Evolutionary conservation across 208 protist species (phyloP), one percentile per base, ranked within the genome.

Genomic region (Trypanosoma platydactyli): DNA sequence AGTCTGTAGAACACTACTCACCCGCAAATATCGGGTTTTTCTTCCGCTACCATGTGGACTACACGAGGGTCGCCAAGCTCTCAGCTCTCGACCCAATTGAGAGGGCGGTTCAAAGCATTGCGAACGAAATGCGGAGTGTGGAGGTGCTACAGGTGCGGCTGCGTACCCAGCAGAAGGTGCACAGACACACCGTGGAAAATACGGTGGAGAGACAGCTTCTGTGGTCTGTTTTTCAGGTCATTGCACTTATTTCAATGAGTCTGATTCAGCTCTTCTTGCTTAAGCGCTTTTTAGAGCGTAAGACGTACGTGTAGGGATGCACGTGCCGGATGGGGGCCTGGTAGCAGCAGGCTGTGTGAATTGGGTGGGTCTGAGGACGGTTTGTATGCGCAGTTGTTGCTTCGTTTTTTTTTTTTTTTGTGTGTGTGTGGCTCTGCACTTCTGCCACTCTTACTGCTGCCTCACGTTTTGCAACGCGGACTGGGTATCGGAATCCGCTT

Each of bases 261-360:
- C 42, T 70, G 25, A 88, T 88, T 22, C 87, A 96, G 67, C 27
- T 96, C 3, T 91, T 68, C 50, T 77, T 92, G 42, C 73, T 96
- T 29, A 86, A 88, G 69, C 74, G 90, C 18, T 91, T 94, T 45
- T 56, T 96, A 42, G 88, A 96, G 72, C 66, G 73, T 30, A 86
- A 86, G 71, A 80, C 88, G 48, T 86, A 82, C 63, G 42, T 92
- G 15, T 95, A 76, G 56, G n/a, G 5, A 24, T 40, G 13, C 13
- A 61, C 33, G 62, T 54, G 49, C 12, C n/a, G n/a, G n/a, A n/a
- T n/a, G n/a, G n/a, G n/a, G n/a, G n/a, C n/a, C n/a, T n/a, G n/a
- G n/a, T n/a, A n/a, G n/a, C n/a, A n/a, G n/a, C n/a, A n/a, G n/a
- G n/a, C n/a, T n/a, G n/a, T n/a, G n/a, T n/a, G n/a, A n/a, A n/a